These are phyloP conservation scores for Heliocybe sulcata DNA, from an alignment of 1,284 basidiomycete species.

Conservation along the genomic window DNA sequence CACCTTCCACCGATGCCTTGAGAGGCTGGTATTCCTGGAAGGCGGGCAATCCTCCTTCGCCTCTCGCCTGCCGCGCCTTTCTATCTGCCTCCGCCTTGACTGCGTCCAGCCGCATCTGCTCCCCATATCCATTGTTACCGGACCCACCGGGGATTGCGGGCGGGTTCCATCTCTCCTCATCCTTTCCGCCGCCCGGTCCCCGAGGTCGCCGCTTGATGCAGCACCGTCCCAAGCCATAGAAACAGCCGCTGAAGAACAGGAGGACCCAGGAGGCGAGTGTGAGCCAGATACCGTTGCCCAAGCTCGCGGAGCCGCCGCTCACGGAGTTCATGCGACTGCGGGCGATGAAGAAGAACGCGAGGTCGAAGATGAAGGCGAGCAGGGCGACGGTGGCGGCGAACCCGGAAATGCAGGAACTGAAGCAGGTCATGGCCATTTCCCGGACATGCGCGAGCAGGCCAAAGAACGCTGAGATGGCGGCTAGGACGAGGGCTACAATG, in stretches of 20 bases:
- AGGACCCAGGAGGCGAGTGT: slow-evolving; percentile 80
- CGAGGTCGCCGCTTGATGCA: slow-evolving; percentile 45
- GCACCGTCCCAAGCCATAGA: slow-evolving; percentile 75
- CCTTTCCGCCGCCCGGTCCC: slow-evolving; percentile 33
- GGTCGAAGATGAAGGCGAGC: slow-evolving; percentile 80
- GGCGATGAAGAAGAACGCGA: slow-evolving; percentile 81
- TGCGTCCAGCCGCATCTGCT: slow-evolving; percentile 70
- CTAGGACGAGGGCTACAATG: slow-evolving; percentile 69
- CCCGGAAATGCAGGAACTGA: slow-evolving; percentile 76
- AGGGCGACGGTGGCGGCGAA: slow-evolving; percentile 70
- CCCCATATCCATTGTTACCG: slow-evolving; percentile 29
- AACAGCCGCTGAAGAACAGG: slow-evolving; percentile 80
- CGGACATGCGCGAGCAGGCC: slow-evolving; percentile 81
- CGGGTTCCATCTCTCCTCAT: slow-evolving; percentile 22
- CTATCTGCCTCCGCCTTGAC: slow-evolving; percentile 78
- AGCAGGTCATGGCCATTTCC: slow-evolving; percentile 80
- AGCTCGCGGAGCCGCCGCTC: slow-evolving; percentile 57
- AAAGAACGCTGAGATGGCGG: slow-evolving; percentile 68
- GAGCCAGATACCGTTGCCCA: slow-evolving; percentile 81
- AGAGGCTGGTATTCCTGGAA: slow-evolving; percentile 70
- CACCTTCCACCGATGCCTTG: slow-evolving; percentile 48
- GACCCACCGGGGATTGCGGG: slow-evolving; percentile 16
- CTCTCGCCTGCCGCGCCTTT: slow-evolving; percentile 55
- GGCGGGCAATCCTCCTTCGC: slow-evolving; percentile 66
- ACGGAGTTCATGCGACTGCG: slow-evolving; percentile 71